These are phyloP conservation scores for Spathaspora girioi DNA, from an alignment of 805 yeast genomes.

Conservation along the genomic window DNA sequence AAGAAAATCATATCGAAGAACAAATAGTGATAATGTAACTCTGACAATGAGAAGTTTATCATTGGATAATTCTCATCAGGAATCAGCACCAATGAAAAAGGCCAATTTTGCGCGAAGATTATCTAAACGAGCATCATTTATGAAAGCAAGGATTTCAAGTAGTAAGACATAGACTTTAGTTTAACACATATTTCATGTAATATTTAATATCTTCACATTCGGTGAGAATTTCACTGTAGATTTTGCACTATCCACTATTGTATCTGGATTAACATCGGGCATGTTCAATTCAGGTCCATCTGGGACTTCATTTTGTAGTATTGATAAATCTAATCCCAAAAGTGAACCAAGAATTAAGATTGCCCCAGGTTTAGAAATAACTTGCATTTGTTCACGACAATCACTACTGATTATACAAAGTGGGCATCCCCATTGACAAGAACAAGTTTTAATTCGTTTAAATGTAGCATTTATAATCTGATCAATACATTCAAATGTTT, in stretches of 20 bases:
- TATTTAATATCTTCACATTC: slow-evolving; percentile 37
- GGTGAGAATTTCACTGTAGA: slow-evolving; percentile 57
- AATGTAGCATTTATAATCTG: slow-evolving; percentile 60
- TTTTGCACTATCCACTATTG: slow-evolving; percentile 50
- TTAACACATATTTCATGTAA: slow-evolving; percentile 1
- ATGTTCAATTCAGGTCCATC: slow-evolving; percentile 76
- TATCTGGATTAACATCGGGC: slow-evolving; percentile 68
- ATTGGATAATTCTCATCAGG: background rate
- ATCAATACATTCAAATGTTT: slow-evolving; percentile 77
- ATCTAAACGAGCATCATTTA: slow-evolving; percentile 31
- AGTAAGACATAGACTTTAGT: background rate
- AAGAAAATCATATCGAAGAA: slow-evolving; percentile 8
- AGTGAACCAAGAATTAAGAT: slow-evolving; percentile 61
- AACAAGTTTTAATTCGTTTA: slow-evolving; percentile 58
- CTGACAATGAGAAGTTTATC: slow-evolving; percentile 8
- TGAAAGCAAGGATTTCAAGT: slow-evolving; percentile 8
- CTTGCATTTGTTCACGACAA: slow-evolving; percentile 79
- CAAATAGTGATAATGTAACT: slow-evolving; percentile 5
- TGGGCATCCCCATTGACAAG: slow-evolving; percentile 77
- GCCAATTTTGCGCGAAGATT: slow-evolving; percentile 29
- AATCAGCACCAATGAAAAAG: slow-evolving; percentile 9
- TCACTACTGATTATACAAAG: slow-evolving; percentile 79
- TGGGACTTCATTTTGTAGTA: slow-evolving; percentile 41
- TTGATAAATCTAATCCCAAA: slow-evolving; percentile 50
- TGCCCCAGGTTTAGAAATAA: slow-evolving; percentile 86